Evolutionary conservation across 140 eudicot species (phyloP), one percentile per base, ranked within the genome.

Genomic region (Cichorium intybus): DNA sequence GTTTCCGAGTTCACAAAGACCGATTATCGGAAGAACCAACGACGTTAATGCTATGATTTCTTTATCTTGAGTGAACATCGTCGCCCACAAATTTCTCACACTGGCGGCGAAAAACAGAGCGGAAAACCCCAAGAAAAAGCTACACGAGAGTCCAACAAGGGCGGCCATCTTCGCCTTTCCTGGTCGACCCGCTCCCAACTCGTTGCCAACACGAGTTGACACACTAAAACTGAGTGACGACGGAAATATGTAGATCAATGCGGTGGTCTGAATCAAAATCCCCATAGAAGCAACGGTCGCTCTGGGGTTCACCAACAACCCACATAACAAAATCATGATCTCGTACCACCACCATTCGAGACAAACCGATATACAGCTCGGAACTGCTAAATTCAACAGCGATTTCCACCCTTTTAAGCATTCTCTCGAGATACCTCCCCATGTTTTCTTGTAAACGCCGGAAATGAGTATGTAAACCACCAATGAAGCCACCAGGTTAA

Each of bases 281-380:
- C 98, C 98, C 96, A 92, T 88, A 7, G 98, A 92, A 9, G 98
- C 96, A 3, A 87, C 98, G 5, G 98, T 85, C 0, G 98, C 95
- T 53, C 73, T 51, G 0, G 98, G 98, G 74, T 83, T 85, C 1
- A 75, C 22, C 6, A 92, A 58, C 5, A 87, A 23, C 62, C 98
- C 98, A 48, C 98, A 92, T 1, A 92, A 66, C 76, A 92, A 26
- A 4, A 92, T 92, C 98, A 92, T 88, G 57, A 92, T 84, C 24
- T 90, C 97, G 55, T 90, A 90, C 97, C 97, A 90, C 97, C 97
- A 90, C 97, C 97, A 90, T 67, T 92, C 98, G 4, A 92, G 76
- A 56, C 98, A 92, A 11, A 92, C 98, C 8, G 98, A 92, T 55
- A 92, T 48, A 61, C 98, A 92, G 71, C 98, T 87, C 15, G 98